Conservation (phyloP, 331 rosid genomes). For the Quercus phellos region DNA sequence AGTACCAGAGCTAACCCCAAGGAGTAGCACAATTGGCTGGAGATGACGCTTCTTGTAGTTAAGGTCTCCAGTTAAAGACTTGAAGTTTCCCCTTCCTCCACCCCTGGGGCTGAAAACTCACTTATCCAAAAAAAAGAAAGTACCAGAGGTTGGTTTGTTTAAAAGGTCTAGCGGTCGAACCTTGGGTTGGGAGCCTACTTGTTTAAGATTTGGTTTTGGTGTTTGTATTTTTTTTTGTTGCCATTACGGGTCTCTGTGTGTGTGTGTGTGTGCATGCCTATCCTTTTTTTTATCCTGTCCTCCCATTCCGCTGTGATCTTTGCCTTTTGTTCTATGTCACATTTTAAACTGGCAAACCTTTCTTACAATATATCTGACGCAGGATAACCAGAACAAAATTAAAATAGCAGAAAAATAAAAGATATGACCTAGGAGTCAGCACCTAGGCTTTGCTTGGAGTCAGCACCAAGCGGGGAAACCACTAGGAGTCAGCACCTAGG, state of each 20-base stretch:
- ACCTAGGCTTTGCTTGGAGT: too few species aligned
- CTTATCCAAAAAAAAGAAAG: too few species aligned
- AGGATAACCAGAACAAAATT: too few species aligned
- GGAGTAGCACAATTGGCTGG: too few species aligned
- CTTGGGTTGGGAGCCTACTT: neutral
- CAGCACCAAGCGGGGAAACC: too few species aligned
- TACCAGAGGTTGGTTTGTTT: neutral
- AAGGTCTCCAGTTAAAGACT: too few species aligned
- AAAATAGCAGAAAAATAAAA: too few species aligned
- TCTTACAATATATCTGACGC: neutral
- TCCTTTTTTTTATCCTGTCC: neutral
- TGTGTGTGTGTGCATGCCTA: accelerated
- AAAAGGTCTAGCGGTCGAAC: neutral
- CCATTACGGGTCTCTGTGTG: neutral
- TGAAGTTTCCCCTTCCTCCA: too few species aligned
- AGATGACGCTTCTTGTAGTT: too few species aligned
- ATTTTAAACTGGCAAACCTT: neutral
- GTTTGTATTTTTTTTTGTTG: neutral
- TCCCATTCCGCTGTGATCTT: neutral
- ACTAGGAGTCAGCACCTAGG: too few species aligned
- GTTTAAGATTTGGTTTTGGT: neutral
- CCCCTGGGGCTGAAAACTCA: too few species aligned
- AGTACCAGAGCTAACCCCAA: neutral
- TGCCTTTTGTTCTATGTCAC: neutral
- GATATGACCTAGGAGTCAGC: too few species aligned